These are phyloP conservation scores for Fusarium circinatum DNA, from an alignment of 2,329 filamentous ascomycete species.

Conservation along the genomic window DNA sequence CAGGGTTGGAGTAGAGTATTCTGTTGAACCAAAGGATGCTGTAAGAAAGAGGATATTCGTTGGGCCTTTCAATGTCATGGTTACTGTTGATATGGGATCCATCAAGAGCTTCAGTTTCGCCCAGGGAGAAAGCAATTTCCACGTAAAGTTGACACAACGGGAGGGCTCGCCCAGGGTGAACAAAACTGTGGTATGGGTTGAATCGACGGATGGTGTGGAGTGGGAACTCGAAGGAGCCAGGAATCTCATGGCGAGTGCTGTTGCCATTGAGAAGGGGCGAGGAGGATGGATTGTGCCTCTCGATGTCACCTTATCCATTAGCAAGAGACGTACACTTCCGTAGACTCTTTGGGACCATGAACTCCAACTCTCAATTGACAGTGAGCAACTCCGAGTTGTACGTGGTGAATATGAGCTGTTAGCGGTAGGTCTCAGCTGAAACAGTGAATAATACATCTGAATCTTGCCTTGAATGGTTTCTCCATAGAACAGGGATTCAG, in stretches of 20 bases:
- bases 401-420: too few relatives aligned
- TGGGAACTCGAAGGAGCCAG: background rate
- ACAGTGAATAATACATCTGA: too few relatives aligned
- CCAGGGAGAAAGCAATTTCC: background rate
- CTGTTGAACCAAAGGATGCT: constrained; percentile 56
- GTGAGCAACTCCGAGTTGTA: too few relatives aligned
- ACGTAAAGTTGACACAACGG: constrained; percentile 47
- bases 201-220: constrained; percentile 38
- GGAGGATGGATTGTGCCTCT: constrained; percentile 37
- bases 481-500: too few relatives aligned
- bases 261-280: constrained; percentile 4
- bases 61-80: constrained; percentile 54
- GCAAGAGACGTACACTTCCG: background rate
- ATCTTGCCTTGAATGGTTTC: too few relatives aligned
- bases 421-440: too few relatives aligned
- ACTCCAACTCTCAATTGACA: too few relatives aligned
- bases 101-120: constrained; percentile 52
- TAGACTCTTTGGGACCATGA: too few relatives aligned
- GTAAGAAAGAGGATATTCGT: constrained; percentile 61
- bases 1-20: constrained; percentile 37
- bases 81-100: constrained; percentile 56
- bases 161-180: constrained; percentile 42
- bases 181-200: constrained; percentile 50
- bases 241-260: background rate
- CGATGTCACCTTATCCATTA: background rate